A percentile compares a stretch with the other conserved stretches of the same genome.
Conservation (phyloP, 176 grass and related monocot genomes). For the Tuctoria greenei region DNA sequence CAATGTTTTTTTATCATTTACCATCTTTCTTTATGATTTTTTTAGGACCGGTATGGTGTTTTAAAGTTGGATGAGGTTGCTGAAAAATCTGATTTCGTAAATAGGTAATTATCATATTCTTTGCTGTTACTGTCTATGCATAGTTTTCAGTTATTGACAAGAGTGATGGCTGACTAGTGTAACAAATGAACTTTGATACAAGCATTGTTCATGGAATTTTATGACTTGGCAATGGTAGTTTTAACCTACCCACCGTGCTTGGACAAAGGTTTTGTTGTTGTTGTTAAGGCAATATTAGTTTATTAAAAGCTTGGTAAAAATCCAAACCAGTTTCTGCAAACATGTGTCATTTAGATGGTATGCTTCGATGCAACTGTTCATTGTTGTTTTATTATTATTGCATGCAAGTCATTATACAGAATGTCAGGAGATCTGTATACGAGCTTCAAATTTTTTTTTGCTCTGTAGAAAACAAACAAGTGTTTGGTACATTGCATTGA, state of each 20-base stretch:
- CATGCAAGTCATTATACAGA: background rate
- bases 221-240: constrained; percentile 6
- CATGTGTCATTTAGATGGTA: background rate
- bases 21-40: constrained; percentile 30
- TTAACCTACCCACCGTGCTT: too few species aligned
- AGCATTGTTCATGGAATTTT: background rate
- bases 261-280: too few species aligned
- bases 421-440: background rate
- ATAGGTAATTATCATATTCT: constrained; percentile 67
- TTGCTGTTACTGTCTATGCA: background rate
- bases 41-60: constrained; percentile 76
- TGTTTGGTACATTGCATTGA: background rate
- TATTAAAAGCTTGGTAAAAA: background rate
- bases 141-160: constrained; percentile 5
- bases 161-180: background rate
- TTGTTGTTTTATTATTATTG: background rate
- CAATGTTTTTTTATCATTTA: constrained; percentile 24
- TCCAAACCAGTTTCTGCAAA: background rate
- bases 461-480: background rate
- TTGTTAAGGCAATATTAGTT: background rate
- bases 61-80: constrained; percentile 63
- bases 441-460: background rate
- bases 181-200: background rate
- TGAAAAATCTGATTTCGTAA: constrained; percentile 83
- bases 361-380: background rate